Evolutionary conservation across 768 basidiomycete species (phyloP), one percentile per base, ranked within the genome.

Genomic region (Cystofilobasidium bisporidii): DNA sequence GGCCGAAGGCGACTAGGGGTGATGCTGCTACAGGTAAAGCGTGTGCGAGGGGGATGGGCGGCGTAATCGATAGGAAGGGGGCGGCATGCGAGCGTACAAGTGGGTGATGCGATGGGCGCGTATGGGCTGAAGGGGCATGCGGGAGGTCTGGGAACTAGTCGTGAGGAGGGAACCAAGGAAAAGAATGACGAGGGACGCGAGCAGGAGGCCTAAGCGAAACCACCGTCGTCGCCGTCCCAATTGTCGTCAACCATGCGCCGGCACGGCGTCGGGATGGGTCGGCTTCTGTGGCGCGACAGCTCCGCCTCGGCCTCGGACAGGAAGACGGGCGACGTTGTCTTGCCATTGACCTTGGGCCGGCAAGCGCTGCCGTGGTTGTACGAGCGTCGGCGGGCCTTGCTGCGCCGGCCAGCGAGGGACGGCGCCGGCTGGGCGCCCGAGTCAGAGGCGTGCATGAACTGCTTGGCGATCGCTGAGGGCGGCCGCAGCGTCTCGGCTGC

Each of bases 221-320:
- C 53, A 30, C 53, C 53, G 53, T 56, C 53, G 53, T 56, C 53
- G 53, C 53, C 53, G 9, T 30, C 28, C 53, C 53, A 56, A 6
- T 32, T 28, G 47, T 48, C 47, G 47, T 48, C 47, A 6, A n/a
- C n/a, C 4, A 48, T 3, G 5, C 53, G 53, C 15, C 18, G 28
- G 53, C 53, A 20, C 5, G 53, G 53, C 30, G 53, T 56, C 53
- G 53, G 53, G 30, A 56, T 56, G 3, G 53, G 53, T 6, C 53
- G 53, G 18, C 53, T 56, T 11, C 30, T 2, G 28, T 26, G 6
- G 50, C 50, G 50, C 6, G 18, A 26, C 9, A 56, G 26, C 28
- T 10, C 17, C 14, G 30, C 15, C 28, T 66, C 65, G 26, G 36
- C 53, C 30, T 67, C 65, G 58, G 65, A 50, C 43, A 67, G 26